Conservation (phyloP, 2,329 filamentous ascomycete genomes). For the Macrophomina phaseolina region DNA sequence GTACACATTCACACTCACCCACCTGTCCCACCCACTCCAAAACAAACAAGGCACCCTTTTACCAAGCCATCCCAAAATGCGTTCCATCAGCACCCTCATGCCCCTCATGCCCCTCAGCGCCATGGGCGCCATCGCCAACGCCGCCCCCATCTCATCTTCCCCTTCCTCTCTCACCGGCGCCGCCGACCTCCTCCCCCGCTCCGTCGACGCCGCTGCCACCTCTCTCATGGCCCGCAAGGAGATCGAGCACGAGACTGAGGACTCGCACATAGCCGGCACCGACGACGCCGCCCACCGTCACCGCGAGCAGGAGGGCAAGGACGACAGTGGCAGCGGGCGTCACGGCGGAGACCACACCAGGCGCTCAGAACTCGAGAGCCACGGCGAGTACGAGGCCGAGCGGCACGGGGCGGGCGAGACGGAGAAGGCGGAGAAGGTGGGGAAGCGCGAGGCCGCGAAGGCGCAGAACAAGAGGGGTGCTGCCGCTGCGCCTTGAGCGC, state of each 20-base stretch:
- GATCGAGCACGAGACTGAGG: neutral
- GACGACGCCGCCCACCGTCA: neutral
- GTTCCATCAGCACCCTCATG: neutral
- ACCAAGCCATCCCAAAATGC: neutral
- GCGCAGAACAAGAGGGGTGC: neutral
- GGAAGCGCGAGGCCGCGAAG: neutral
- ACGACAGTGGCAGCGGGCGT: neutral
- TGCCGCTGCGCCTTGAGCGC: neutral
- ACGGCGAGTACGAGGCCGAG: neutral
- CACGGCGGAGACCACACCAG: neutral
- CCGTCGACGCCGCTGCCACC: neutral
- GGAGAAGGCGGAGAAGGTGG: neutral
- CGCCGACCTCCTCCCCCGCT: neutral
- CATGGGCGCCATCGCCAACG: conserved; percentile 2
- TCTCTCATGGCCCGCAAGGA: neutral
- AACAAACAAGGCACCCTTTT: neutral
- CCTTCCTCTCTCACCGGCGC: neutral
- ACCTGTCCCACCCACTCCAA: neutral
- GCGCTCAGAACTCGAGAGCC: neutral
- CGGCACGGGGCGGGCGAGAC: neutral
- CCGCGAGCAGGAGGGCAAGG: neutral
- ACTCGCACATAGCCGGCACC: neutral
- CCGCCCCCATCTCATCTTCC: neutral
- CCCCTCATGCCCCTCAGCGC: neutral
- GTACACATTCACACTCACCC: neutral